Base-by-base conservation (phyloP, 108 stramenopile genomes). In the Pseudonitzschia delicatissima region DNA sequence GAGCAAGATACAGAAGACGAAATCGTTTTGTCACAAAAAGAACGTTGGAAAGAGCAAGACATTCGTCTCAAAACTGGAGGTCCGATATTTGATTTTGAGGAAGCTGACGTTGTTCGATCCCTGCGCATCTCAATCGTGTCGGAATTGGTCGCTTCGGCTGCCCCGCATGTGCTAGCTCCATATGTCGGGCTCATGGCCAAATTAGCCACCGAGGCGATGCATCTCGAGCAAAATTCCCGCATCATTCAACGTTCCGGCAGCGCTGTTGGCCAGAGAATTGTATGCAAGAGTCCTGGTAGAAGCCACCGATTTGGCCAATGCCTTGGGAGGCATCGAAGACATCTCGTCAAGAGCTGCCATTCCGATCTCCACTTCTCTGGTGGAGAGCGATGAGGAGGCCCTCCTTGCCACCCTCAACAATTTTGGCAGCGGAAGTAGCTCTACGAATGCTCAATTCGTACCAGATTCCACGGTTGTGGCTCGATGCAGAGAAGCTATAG, bases 1-100 rank as follows among this genome's bases (percentile, higher is more conserved):
- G 66, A 61, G 40, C 48, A 60, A 1, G 15, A 12, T n/a, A 37
- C 26, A 21, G 26, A 45, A 13, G 50, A 51, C 23, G 50, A 51
- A 28, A 8, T 13, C 12, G 21, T 25, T 51, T 21, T 20, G 44
- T 44, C 40, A 25, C 36, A 39, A 39, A 20, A 39, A 18, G 68
- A 66, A 44, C 39, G 0, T n/a, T 68, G 45, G 72, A 82, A 83
- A 62, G 84, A 83, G 52, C 58, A 77, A 37, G 64, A 72, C 13
- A 64, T 87, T 32, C 86, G 90, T 5, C 34, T 90, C 26, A 74
- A 77, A 28, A 87, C 89, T 1, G 93, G 90, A 11, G 93, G 93
- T 7, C 93, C 90, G 36, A 58, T 93, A 17, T 93, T 91, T 53
- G 45, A 70, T 11, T 52, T 49, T 8, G 92, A 93, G 77, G 87